Percentiles rank a stretch among this genome's conserved stretches.
phyloP scores from a whole-genome alignment of 768 basidiomycete species.

The Suillus luteus region DNA sequence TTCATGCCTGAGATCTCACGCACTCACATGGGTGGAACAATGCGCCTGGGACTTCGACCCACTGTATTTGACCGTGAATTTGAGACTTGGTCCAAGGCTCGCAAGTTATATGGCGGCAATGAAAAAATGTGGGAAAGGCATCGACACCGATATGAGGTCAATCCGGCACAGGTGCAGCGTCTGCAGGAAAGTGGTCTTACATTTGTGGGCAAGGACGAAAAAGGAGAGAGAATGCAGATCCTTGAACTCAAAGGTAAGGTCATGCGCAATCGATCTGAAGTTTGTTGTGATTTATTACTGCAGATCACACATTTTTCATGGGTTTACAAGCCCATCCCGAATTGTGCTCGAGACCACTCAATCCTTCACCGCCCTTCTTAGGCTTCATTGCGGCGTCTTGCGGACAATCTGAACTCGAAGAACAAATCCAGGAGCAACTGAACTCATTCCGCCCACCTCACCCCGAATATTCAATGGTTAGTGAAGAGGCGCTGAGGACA shows the following conservation, averaged over 20 bases:
- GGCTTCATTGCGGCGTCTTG: slow-evolving; percentile 89
- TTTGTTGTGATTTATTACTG: not conserved
- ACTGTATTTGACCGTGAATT: slow-evolving; percentile 81
- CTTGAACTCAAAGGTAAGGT: slow-evolving; percentile 77
- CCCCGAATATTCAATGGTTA: slow-evolving; percentile 72
- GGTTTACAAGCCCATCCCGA: slow-evolving; percentile 97
- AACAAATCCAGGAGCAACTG: slow-evolving; percentile 72
- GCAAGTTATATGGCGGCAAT: slow-evolving; percentile 82
- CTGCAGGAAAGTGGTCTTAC: slow-evolving; percentile 73
- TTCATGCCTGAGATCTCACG: slow-evolving; percentile 99
- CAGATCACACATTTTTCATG: slow-evolving; percentile 93
- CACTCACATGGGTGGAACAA: slow-evolving; percentile 99
- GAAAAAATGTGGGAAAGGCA: slow-evolving; percentile 94
- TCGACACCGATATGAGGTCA: slow-evolving; percentile 94
- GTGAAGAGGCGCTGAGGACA: slow-evolving; percentile 57
- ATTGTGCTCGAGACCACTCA: slow-evolving; percentile 96
- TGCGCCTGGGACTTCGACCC: slow-evolving; percentile 97
- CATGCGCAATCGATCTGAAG: slow-evolving; percentile 4
- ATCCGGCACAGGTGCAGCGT: slow-evolving; percentile 79
- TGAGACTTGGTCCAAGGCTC: slow-evolving; percentile 68
- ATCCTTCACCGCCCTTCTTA: slow-evolving; percentile 96
- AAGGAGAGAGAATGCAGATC: slow-evolving; percentile 96
- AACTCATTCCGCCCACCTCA: slow-evolving; percentile 70
- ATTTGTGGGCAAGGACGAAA: slow-evolving; percentile 90
- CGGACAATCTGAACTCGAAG: slow-evolving; percentile 54